Base-by-base conservation (phyloP, 2,329 filamentous ascomycete genomes). In the Phaeosphaeriaceae sp. region DNA sequence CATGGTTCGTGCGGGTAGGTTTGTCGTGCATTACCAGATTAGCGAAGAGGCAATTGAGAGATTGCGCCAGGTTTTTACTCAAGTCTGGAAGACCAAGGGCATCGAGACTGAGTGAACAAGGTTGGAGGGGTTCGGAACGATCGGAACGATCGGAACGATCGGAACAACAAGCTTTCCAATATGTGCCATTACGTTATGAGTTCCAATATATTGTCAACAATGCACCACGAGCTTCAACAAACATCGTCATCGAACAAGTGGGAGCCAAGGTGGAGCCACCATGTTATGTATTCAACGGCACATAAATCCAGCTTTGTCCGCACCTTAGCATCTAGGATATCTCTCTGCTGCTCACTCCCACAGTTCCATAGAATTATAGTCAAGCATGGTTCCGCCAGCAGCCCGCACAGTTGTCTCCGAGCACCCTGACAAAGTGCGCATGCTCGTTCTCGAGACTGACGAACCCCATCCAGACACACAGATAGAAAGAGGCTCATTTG, bases 11-110 rank as follows among this genome's bases (percentile, higher is more conserved):
- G 83, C 83, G 26, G 82, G 81, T 3, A 76, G 87, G 48, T 67
- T 90, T 42, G 87, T 90, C 2, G 77, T 88, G 16, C 87, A 90
- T 72, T 89, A 88, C 70, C 87, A 92, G 77, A 86, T 90, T 56
- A 85, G 84, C 13, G 83, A 86, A 1, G 83, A 85, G 59, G 83
- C 87, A 2, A 75, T 92, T 37, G 46, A 60, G 46, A 47, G 58
- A 26, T 34, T 71, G 39, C 86, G 51, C 21, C 64, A 63, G 48
- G 32, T 67, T 13, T 66, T 68, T 38, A 59, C 52, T 1, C 62
- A 66, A 21, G 52, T 62, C 3, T 34, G 67, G 34, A 61, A 48
- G 5, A 64, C 61, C 6, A 53, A 60, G 32, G 51, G 23, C 11
- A n/a, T n/a, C n/a, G 40, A 71, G 67, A 52, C 42, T 69, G 43